Evolutionary conservation across 331 rosid species (phyloP).

Genomic region (Acacia pycnantha): DNA sequence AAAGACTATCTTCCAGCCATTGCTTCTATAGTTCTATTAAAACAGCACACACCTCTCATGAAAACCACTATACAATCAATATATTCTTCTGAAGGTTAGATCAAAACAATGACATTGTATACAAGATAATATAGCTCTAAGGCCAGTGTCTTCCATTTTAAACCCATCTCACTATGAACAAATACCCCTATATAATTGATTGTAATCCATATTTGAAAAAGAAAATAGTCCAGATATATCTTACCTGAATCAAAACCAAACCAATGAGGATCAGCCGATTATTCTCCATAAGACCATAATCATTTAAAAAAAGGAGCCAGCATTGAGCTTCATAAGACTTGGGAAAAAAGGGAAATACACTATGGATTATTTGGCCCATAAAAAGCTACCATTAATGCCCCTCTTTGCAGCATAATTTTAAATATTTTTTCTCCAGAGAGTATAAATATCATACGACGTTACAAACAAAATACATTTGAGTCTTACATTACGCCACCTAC

Average conservation of each 20-base stretch:
- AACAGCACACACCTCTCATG: background rate
- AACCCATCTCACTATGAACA: background rate
- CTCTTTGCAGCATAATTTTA: background rate
- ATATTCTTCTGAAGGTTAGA: slow-evolving; percentile 1
- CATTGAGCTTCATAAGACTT: background rate
- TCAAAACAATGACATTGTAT: background rate
- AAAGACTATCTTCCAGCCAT: background rate
- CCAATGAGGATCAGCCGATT: background rate
- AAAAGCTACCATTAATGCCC: background rate
- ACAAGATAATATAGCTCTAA: background rate
- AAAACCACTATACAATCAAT: slow-evolving; percentile 4
- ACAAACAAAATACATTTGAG: background rate
- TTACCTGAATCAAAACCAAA: background rate
- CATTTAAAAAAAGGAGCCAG: background rate
- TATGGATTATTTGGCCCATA: background rate
- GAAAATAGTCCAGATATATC: background rate
- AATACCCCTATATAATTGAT: background rate
- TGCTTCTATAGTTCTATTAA: slow-evolving; percentile 6
- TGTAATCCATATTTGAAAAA: background rate
- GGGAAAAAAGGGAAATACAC: background rate
- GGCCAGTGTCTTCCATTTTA: background rate
- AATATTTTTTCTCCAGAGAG: background rate
- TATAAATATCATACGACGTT: background rate
- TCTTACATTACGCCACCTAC: background rate
- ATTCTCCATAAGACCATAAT: background rate